These are phyloP conservation scores for Eimeria necatrix DNA, from an alignment of 169 alveolate species.

Conservation along the genomic window DNA sequence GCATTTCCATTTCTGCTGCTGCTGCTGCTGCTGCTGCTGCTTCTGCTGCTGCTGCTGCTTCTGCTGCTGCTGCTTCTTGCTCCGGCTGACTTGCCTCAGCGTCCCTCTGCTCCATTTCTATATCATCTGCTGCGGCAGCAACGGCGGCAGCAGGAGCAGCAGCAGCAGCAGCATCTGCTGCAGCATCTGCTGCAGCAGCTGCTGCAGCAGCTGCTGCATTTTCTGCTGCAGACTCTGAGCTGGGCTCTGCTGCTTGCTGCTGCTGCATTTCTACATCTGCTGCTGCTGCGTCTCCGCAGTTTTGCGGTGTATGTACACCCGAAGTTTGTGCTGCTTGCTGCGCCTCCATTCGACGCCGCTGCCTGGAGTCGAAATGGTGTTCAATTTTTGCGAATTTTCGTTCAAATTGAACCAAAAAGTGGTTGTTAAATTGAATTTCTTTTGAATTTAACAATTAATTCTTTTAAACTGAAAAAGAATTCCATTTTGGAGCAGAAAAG, in stretches of 20 bases:
- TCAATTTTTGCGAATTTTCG: too few species aligned
- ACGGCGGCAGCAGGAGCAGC: background rate
- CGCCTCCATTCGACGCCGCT: background rate
- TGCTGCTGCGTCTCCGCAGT: too few species aligned
- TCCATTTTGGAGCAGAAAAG: too few species aligned
- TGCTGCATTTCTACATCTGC: too few species aligned
- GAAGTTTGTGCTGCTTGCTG: background rate
- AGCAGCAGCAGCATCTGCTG: background rate
- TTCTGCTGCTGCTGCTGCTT: background rate
- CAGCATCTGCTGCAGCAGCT: background rate
- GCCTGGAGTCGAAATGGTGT: background rate
- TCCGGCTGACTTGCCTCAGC: background rate
- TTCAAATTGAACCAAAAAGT: too few species aligned
- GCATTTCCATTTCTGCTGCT: background rate
- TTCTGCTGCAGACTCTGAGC: background rate
- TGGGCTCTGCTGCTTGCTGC: too few species aligned
- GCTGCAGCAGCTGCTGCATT: background rate
- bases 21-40: background rate
- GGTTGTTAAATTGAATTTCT: too few species aligned
- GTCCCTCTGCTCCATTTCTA: too few species aligned
- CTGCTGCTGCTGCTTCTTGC: background rate
- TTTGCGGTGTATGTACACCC: background rate
- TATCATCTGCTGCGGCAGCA: background rate
- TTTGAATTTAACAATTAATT: too few species aligned
- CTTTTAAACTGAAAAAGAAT: too few species aligned